Evolutionary conservation across 2,329 filamentous ascomycete species (phyloP).

Genomic region (Rhynchosporium secalis): DNA sequence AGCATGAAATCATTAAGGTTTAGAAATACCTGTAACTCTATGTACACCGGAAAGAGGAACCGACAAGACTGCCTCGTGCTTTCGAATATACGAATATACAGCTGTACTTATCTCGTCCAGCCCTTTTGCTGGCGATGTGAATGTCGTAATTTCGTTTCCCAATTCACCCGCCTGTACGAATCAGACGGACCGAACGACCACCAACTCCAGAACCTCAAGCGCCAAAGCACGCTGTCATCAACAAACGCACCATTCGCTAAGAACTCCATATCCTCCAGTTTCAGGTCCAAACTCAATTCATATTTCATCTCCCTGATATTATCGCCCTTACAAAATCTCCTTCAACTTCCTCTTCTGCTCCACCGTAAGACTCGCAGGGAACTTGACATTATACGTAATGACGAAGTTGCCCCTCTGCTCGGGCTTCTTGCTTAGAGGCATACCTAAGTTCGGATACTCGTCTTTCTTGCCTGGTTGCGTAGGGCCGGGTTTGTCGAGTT

Average conservation of each 20-base stretch:
- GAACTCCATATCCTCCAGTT: background rate
- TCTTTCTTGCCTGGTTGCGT: constrained; percentile 84
- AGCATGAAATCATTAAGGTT: background rate
- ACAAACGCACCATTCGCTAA: background rate
- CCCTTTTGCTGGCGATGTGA: background rate
- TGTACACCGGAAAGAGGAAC: background rate
- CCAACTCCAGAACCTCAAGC: constrained; percentile 2
- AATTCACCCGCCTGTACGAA: background rate
- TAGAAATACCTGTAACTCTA: constrained; percentile 6
- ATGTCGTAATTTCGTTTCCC: background rate
- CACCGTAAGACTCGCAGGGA: constrained; percentile 74
- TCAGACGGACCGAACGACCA: background rate
- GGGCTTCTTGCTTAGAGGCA: constrained; percentile 92
- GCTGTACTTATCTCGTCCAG: background rate
- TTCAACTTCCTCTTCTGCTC: constrained; percentile 79
- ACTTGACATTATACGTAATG: constrained; percentile 88
- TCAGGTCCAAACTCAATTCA: background rate
- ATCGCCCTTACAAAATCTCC: constrained; percentile 63
- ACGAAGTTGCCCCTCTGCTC: constrained; percentile 83
- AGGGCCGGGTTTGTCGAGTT: constrained; percentile 76
- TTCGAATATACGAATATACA: background rate
- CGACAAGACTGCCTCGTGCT: background rate
- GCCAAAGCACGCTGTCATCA: background rate
- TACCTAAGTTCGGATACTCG: constrained; percentile 80
- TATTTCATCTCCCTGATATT: background rate